phyloP scores from a whole-genome alignment of 331 rosid species.

The Rhamnella rubrinervis region DNA sequence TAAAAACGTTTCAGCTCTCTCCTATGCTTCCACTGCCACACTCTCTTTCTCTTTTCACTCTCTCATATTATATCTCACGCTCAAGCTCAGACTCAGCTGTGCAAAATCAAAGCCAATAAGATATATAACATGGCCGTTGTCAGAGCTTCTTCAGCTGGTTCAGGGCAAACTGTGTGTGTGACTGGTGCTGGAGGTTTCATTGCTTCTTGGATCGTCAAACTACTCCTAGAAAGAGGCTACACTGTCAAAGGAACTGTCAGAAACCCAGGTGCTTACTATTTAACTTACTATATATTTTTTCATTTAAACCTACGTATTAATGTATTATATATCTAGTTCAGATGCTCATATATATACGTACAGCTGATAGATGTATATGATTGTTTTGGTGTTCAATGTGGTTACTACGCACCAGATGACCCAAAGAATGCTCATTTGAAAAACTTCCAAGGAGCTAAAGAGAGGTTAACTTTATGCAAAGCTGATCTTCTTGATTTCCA shows the following conservation, averaged over 20 bases:
- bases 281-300: no score
- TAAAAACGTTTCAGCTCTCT: no score
- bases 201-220: slow-evolving; percentile 87
- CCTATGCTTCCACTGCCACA: no score
- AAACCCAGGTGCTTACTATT: slow-evolving; percentile 59
- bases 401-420: slow-evolving; percentile 46
- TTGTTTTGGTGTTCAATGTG: neutral
- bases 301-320: no score
- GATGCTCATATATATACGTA: neutral
- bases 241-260: slow-evolving; percentile 79
- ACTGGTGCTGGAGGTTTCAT: slow-evolving; percentile 97
- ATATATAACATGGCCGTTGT: neutral
- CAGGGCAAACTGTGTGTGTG: slow-evolving; percentile 67
- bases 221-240: slow-evolving; percentile 69
- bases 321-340: no score
- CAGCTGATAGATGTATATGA: neutral
- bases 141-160: slow-evolving; percentile 8
- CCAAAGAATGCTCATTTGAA: slow-evolving; percentile 77
- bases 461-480: slow-evolving; percentile 59
- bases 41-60: no score
- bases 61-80: no score
- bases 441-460: slow-evolving; percentile 76
- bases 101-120: neutral
- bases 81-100: neutral
- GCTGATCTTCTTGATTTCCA: slow-evolving; percentile 72